phyloP scores from a whole-genome alignment of 1,284 basidiomycete species.

The Rhizoctonia solani region DNA sequence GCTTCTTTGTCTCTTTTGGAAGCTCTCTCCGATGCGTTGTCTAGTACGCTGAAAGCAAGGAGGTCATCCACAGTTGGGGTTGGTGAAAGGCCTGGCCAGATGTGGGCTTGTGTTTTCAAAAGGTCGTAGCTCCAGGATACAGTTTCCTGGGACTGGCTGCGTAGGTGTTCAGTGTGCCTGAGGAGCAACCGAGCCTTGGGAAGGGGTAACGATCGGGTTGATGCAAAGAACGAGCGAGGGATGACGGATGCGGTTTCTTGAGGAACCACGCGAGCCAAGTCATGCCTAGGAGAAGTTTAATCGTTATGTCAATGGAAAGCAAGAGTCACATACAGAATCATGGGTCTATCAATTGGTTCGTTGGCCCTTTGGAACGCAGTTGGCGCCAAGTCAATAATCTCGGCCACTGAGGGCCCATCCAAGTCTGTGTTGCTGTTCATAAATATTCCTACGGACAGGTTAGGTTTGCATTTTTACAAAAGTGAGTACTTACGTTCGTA shows the following conservation, averaged over 20 bases:
- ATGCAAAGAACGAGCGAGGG: constrained; percentile 18
- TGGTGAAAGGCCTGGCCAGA: background rate
- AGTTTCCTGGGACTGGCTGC: background rate
- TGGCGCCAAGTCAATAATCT: constrained; percentile 19
- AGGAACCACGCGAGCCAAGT: constrained; percentile 11
- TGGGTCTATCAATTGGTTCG: constrained; percentile 16
- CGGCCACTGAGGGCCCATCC: background rate
- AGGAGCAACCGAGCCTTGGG: background rate
- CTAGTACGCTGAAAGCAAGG: background rate
- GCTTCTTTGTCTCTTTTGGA: constrained; percentile 53
- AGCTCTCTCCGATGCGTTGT: background rate
- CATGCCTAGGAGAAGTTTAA: background rate
- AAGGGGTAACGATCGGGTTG: constrained; percentile 2
- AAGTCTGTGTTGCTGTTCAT: background rate
- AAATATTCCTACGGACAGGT: background rate
- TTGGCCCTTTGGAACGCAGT: constrained; percentile 10
- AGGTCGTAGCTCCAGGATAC: constrained; percentile 10
- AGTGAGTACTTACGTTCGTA: constrained; percentile 6
- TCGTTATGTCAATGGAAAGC: background rate
- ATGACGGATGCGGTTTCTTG: background rate
- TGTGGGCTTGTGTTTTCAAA: background rate
- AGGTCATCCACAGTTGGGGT: constrained; percentile 12
- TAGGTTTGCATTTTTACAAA: background rate
- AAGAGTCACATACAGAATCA: constrained; percentile 4
- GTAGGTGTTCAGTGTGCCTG: constrained; percentile 9